phyloP scores from a whole-genome alignment of 257 asterid genomes.

The Paraleonurus japonicus region DNA sequence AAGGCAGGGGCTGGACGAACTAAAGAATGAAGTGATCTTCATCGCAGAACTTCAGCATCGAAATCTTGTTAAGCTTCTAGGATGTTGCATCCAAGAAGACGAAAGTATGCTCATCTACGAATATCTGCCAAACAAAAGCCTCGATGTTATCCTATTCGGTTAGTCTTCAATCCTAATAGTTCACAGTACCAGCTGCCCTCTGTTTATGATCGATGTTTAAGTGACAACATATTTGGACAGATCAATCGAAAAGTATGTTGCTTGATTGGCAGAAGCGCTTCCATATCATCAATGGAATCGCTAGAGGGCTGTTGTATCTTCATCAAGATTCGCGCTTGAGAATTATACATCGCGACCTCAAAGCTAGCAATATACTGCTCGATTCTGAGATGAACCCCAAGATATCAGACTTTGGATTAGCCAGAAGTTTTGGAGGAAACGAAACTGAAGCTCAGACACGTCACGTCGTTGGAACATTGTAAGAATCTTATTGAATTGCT shows the following conservation, averaged over 20 bases:
- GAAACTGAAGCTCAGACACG: slow-evolving; percentile 27
- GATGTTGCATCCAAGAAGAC: slow-evolving; percentile 26
- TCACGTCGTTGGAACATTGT: slow-evolving; percentile 33
- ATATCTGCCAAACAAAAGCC: slow-evolving; percentile 27
- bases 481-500: background rate
- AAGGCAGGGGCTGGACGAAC: slow-evolving; percentile 21
- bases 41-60: slow-evolving; percentile 37
- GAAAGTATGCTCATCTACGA: slow-evolving; percentile 28
- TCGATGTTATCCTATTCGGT: slow-evolving; percentile 23
- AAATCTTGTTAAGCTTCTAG: slow-evolving; percentile 38
- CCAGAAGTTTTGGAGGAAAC: slow-evolving; percentile 30
- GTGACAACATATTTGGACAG: slow-evolving; percentile 11
- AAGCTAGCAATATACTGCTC: slow-evolving; percentile 27
- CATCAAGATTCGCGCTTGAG: slow-evolving; percentile 31
- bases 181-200: background rate
- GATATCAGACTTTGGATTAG: slow-evolving; percentile 29
- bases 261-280: slow-evolving; percentile 30
- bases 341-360: slow-evolving; percentile 28
- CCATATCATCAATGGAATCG: slow-evolving; percentile 25
- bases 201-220: background rate
- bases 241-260: too few species aligned
- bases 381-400: slow-evolving; percentile 28
- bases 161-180: background rate
- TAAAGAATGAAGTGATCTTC: slow-evolving; percentile 29
- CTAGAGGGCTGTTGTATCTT: slow-evolving; percentile 30